phyloP scores from a whole-genome alignment of 2,329 filamentous ascomycete genomes.

The Colletotrichum liaoningense region DNA sequence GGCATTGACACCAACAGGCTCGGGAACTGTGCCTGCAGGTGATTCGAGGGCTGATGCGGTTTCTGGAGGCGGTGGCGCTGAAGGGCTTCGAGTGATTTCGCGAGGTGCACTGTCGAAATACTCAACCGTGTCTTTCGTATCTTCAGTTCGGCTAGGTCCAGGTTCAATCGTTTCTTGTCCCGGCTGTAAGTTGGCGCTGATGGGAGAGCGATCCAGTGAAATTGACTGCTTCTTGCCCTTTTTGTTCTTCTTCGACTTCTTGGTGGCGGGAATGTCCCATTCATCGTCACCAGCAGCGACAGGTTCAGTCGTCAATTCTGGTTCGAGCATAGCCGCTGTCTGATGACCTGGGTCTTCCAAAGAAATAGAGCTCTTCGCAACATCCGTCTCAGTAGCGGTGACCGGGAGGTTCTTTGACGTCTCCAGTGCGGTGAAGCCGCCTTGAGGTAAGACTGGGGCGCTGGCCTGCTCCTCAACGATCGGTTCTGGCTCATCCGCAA shows the following conservation, averaged over 20 bases:
- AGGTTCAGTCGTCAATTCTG: background rate
- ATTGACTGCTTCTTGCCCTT: constrained; percentile 43
- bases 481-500: background rate
- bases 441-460: background rate
- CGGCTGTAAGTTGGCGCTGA: background rate
- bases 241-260: constrained; percentile 40
- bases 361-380: background rate
- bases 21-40: background rate
- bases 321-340: background rate
- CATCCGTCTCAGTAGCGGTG: background rate
- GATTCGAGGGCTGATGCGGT: background rate
- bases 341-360: constrained; percentile 40
- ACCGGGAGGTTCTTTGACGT: background rate
- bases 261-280: constrained; percentile 20
- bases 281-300: constrained; percentile 17
- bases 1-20: background rate
- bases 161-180: background rate
- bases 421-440: background rate
- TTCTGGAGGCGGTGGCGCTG: constrained; percentile 9
- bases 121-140: background rate
- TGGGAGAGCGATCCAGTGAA: background rate
- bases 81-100: constrained; percentile 10
- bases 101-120: constrained; percentile 16
- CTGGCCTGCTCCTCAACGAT: background rate
- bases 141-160: background rate